Evolutionary conservation across 2,329 filamentous ascomycete genomes (phyloP), one percentile per base, ranked within the genome.

Genomic region (Aspergillus unguis): DNA sequence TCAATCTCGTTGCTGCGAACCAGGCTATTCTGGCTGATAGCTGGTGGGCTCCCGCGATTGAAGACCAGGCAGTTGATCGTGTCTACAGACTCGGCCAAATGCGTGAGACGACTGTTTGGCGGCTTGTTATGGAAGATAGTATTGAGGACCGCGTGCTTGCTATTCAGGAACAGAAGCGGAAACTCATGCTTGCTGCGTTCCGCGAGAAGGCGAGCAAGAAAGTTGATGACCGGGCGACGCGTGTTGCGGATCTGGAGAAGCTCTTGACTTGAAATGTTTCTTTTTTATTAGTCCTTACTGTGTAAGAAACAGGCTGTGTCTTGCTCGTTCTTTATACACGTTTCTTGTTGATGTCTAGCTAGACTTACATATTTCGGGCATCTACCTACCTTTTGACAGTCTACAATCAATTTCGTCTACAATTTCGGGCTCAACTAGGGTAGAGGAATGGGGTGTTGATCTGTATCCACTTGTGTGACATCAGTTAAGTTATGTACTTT

Each of bases 41-140:
- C 54, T 96, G 90, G 91, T 96, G 91, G 88, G 90, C 91, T 1
- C 91, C 91, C 0, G 90, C 90, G 1, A 94, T 96, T 50, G 91
- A 96, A 70, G 90, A 95, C 61, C 91, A 96, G 67, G 92, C 92
- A 3, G 81, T 95, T 2, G 91, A 96, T 66, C 86, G 91, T 4
- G 90, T 96, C 5, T 89, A 96, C 66, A 81, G 91, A 0, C 78
- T 96, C 0, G 91, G 91, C 0, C 92, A 96, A 73, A 92, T 80
- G 58, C 81, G 87, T 35, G 81, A 85, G 55, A 91, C 87, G 0
- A 91, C 84, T 1, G 85, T 95, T 1, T 94, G 90, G 78, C 79
- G 90, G 43, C 76, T 96, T 7, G 83, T 96, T 1, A 87, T 95
- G 74, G 87, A 95, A 61, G 82, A 79, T 1, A 88, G 83, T 6